Evolutionary conservation across 257 asterid species (phyloP).

Genomic region (Solanum pinnatisectum): DNA sequence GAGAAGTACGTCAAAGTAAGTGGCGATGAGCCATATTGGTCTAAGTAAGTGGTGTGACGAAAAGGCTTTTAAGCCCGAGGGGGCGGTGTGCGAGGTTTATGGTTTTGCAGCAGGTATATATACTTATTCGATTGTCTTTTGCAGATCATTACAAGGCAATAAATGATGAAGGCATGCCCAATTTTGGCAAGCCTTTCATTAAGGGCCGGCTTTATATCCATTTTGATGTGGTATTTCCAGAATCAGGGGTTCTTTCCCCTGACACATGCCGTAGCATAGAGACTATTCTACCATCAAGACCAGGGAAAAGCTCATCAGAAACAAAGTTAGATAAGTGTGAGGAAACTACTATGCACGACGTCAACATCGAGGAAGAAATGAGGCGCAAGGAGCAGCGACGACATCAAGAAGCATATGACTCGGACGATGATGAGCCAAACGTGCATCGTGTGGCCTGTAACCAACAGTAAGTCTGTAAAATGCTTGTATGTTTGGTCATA

Average conservation of each 20-base stretch:
- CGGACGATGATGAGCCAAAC: slow-evolving; percentile 10
- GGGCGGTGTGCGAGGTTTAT: not conserved
- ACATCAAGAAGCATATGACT: slow-evolving; percentile 19
- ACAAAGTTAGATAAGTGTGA: slow-evolving; percentile 13
- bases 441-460: slow-evolving; percentile 17
- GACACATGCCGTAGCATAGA: slow-evolving; percentile 1
- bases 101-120: not conserved
- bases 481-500: not conserved
- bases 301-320: not conserved
- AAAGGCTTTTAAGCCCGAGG: not conserved
- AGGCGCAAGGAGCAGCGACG: slow-evolving; percentile 11
- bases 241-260: slow-evolving; percentile 11
- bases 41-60: not conserved
- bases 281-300: not conserved
- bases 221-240: slow-evolving; percentile 27
- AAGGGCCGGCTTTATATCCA: slow-evolving; percentile 28
- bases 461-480: slow-evolving; percentile 14
- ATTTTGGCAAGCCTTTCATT: slow-evolving; percentile 19
- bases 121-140: not conserved
- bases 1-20: not conserved
- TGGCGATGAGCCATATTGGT: not conserved
- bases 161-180: slow-evolving; percentile 32
- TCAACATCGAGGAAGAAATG: slow-evolving; percentile 25
- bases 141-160: slow-evolving; percentile 32
- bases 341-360: slow-evolving; percentile 14